Percentiles rank a stretch among this genome's conserved stretches.
These are phyloP conservation scores for Salvia hispanica DNA, from an alignment of 257 asterid genomes.

Conservation along the genomic window DNA sequence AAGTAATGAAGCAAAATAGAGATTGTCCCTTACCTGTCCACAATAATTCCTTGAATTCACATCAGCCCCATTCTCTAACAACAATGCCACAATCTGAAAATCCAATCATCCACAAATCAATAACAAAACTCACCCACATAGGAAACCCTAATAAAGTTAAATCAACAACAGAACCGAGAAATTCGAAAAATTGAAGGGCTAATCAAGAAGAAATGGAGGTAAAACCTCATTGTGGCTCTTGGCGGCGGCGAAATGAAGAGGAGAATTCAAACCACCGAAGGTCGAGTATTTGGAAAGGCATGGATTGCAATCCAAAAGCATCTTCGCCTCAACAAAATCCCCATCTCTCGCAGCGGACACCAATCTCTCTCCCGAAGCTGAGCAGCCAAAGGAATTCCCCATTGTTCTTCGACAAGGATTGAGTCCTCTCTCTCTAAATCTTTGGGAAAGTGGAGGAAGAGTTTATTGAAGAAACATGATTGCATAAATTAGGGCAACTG, in stretches of 20 bases:
- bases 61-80: conserved; percentile 99
- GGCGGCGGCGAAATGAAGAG: conserved; percentile 97
- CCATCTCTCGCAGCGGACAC: conserved; percentile 99
- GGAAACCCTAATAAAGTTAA: too few relatives aligned
- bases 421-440: conserved; percentile 31
- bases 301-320: conserved; percentile 96
- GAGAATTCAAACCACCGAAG: conserved; percentile 96
- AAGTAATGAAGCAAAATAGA: neutral
- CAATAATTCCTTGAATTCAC: conserved; percentile 91
- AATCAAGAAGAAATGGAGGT: neutral
- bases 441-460: conserved; percentile 2
- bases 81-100: conserved; percentile 87
- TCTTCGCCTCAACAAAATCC: conserved; percentile 94
- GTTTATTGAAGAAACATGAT: conserved; percentile 33
- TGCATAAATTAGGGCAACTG: conserved; percentile 60
- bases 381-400: conserved; percentile 99
- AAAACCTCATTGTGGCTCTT: conserved; percentile 96
- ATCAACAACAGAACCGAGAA: too few relatives aligned
- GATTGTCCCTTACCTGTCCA: conserved; percentile 60
- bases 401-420: conserved; percentile 33
- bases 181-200: conserved; percentile 7
- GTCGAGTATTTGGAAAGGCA: conserved; percentile 94
- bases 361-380: conserved; percentile 98
- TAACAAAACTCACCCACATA: neutral
- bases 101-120: conserved; percentile 38